Evolutionary conservation across 2,329 filamentous ascomycete species (phyloP).

Genomic region (Ramichloridium luteum): DNA sequence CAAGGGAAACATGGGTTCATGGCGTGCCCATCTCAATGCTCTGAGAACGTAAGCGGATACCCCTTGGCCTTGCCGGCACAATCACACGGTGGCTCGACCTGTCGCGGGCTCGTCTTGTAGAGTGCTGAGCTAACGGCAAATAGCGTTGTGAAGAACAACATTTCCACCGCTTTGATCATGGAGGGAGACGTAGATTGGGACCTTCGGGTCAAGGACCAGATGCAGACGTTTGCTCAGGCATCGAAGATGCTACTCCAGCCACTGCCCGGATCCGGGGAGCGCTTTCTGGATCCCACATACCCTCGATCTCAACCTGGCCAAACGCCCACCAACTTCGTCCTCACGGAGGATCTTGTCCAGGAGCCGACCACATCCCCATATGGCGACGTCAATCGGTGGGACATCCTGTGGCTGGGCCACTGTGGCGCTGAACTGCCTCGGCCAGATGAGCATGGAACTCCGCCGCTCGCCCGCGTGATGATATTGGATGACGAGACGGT

Average conservation of each 20-base stretch:
- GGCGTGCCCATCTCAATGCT: conserved; percentile 13
- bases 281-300: conserved; percentile 7
- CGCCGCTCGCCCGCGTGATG: conserved; percentile 14
- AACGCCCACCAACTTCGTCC: conserved; percentile 6
- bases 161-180: conserved; percentile 30
- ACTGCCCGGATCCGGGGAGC: conserved; percentile 2
- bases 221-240: conserved; percentile 25
- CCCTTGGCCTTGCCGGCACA: not conserved
- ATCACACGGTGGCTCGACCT: not conserved
- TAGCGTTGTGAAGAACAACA: conserved; percentile 24
- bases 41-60: conserved; percentile 7
- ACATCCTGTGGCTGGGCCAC: conserved; percentile 31
- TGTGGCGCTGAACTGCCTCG: conserved; percentile 27
- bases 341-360: conserved; percentile 3
- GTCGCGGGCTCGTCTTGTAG: no score
- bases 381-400: conserved; percentile 22
- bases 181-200: conserved; percentile 36
- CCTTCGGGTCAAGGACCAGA: conserved; percentile 29
- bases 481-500: conserved; percentile 16
- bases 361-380: conserved; percentile 14
- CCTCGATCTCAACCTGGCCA: not conserved
- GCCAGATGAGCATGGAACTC: conserved; percentile 5
- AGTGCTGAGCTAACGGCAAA: conserved; percentile 4
- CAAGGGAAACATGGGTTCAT: conserved; percentile 4
- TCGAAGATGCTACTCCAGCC: conserved; percentile 26